Evolutionary conservation across 192 early-diverging fungal species (phyloP), one percentile per base, ranked within the genome.

Genomic region (Chytriomyces confervae): DNA sequence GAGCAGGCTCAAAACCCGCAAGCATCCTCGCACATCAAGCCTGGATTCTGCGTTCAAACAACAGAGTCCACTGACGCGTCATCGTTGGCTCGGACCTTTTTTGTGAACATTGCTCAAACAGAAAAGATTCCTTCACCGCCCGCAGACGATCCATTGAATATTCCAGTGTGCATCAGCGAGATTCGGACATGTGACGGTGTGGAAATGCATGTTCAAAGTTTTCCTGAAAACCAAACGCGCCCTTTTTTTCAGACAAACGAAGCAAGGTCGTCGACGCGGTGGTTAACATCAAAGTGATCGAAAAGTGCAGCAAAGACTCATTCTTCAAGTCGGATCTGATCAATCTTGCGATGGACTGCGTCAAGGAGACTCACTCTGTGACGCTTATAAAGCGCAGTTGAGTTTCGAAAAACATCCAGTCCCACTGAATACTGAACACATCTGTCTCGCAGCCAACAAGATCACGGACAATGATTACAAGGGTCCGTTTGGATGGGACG

Each of bases 121-220:
- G 29, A 24, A 16, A 43, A 36, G 27, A 47, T 77, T 23, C 20
- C 46, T 0, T 20, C 76, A 13, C 76, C 76, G 10, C 66, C 66
- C 8, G 46, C n/a, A 48, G 23, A 77, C 50, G 76, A 77, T 69
- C 67, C 76, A 5, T 24, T 69, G 6, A 77, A 67, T 69, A 77
- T 77, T 61, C 76, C 76, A 6, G 61, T 77, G 4, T 77, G 53
- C 48, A 7, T 77, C 9, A 70, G 67, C 7, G 66, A 67, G 27
- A 49, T 77, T 67, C 47, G 76, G 10, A 70, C 68, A 9, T 66
- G n/a, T 9, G 60, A 69, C 53, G 60, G 66, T 63, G 18, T 65
- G 11, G 6, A 45, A 45, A n/a, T 18, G 9, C 27, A 18, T 13
- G 46, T 69, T 2, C 5, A 29, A 36, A 10, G 69, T 75, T 7